Base-by-base conservation (phyloP, 1,284 basidiomycete species). In the Vanrija pseudolonga region DNA sequence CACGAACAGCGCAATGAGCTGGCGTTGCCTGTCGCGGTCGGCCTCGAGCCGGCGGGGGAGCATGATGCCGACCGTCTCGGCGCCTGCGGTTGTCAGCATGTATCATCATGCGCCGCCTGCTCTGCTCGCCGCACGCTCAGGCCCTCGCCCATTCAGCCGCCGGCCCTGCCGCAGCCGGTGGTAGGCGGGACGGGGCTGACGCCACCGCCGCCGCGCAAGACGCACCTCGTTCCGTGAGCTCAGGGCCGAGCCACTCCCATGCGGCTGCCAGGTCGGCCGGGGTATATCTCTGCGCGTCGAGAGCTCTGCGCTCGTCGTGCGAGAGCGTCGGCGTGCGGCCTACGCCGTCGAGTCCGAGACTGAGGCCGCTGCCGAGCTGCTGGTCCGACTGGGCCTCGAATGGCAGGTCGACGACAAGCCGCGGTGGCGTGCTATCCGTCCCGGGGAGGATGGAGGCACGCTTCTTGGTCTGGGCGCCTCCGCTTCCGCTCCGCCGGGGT, bases 221-320 rank as follows among this genome's bases (percentile, higher is more conserved):
- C 66, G 51, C 52, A 73, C 71, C 67, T 39, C 53, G 56, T 23
- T 61, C 55, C 42, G 42, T 59, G 23, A 73, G 55, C n/a, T 63
- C 64, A 15, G 57, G 50, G 2, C 69, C 69, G 18, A 73, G 57
- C 43, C 61, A 55, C n/a, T 63, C 61, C 69, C 68, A 71, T 11
- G 59, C 66, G 5, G 55, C 45, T 42, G 48, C 55, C 6, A 69
- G 57, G 40, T 70, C 68, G 14, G 60, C 63, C 9, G 60, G 51
- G 4, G 50, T 53, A 49, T 60, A 65, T 19, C 56, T 53, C 41
- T 67, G 55, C 5, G 52, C 52, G 22, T 61, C 57, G 39, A 73
- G 53, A 39, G 60, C 52, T 19, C 56, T 48, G 26, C 53, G 52
- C 54, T 73, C 71, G 18, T 59, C 60, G 12, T 43, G 20, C 6